A percentile compares a stretch with the other conserved stretches of the same genome.
Conservation (phyloP, 495 filamentous ascomycete genomes). For the Talaromyces nanjingensis region DNA sequence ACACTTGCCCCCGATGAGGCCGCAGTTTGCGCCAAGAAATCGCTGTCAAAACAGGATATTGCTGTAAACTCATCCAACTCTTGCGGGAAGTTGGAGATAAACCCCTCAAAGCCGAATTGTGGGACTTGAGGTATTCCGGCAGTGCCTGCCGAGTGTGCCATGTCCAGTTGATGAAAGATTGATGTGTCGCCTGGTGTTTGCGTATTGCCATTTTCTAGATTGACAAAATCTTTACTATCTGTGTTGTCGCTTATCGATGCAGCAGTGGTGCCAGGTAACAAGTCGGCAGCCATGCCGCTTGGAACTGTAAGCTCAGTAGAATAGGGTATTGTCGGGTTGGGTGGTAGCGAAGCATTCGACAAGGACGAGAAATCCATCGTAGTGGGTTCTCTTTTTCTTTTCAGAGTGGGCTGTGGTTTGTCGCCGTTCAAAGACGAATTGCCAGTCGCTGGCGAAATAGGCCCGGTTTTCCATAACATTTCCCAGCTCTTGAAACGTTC, state of each 20-base stretch:
- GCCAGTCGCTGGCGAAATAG: slow-evolving; percentile 29
- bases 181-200: not conserved
- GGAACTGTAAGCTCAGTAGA: not conserved
- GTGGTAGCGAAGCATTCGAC: not conserved
- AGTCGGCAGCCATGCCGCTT: not conserved
- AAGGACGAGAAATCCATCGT: not conserved
- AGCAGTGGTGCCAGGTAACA: not conserved
- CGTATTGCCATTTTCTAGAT: slow-evolving; percentile 6
- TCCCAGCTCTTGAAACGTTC: slow-evolving; percentile 48
- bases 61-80: slow-evolving; percentile 41
- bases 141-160: slow-evolving; percentile 23
- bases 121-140: slow-evolving; percentile 28
- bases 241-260: not conserved
- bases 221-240: not conserved
- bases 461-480: slow-evolving; percentile 45
- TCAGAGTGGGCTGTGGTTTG: not conserved
- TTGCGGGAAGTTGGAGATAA: slow-evolving; percentile 40
- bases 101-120: slow-evolving; percentile 38
- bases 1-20: not conserved
- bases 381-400: slow-evolving; percentile 11
- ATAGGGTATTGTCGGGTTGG: not conserved
- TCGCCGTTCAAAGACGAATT: slow-evolving; percentile 9
- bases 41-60: slow-evolving; percentile 40
- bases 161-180: not conserved
- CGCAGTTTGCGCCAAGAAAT: slow-evolving; percentile 13